Evolutionary conservation across 768 basidiomycete genomes (phyloP).

Genomic region (Russula sp.): DNA sequence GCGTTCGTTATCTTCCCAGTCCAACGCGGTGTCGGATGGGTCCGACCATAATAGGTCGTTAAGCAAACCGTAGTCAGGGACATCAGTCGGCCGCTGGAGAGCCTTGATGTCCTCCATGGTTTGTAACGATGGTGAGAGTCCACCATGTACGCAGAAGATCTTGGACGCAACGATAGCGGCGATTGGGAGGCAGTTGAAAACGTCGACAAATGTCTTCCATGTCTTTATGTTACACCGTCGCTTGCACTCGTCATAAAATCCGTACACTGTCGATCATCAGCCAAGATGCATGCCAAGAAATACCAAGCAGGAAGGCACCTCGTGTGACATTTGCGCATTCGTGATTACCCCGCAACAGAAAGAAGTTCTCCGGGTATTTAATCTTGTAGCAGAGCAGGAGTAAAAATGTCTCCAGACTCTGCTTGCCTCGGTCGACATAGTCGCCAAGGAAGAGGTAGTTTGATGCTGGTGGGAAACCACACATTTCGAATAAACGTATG

Average conservation of each 20-base stretch:
- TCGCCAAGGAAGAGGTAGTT: slow-evolving; percentile 99
- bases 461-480: slow-evolving; percentile 94
- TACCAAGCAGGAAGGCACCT: slow-evolving; percentile 44
- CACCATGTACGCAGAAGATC: slow-evolving; percentile 98
- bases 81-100: slow-evolving; percentile 96
- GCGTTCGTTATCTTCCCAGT: slow-evolving; percentile 99
- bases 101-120: slow-evolving; percentile 99
- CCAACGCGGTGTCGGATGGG: slow-evolving; percentile 93
- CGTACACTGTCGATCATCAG: slow-evolving; percentile 67
- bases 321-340: slow-evolving; percentile 99
- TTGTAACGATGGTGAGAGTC: slow-evolving; percentile 87
- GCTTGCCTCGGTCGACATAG: slow-evolving; percentile 98
- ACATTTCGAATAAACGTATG: slow-evolving; percentile 98
- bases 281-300: slow-evolving; percentile 17
- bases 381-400: slow-evolving; percentile 98
- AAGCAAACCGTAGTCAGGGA: slow-evolving; percentile 95
- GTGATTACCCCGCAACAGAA: slow-evolving; percentile 95
- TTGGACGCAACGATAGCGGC: slow-evolving; percentile 98
- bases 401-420: slow-evolving; percentile 96
- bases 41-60: slow-evolving; percentile 99
- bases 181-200: slow-evolving; percentile 98
- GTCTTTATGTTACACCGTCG: slow-evolving; percentile 99
- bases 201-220: slow-evolving; percentile 99
- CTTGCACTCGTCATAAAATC: slow-evolving; percentile 99
- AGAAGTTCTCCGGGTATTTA: slow-evolving; percentile 99